Base-by-base conservation (phyloP, 208 protist species). In the Porcisia deanei region DNA sequence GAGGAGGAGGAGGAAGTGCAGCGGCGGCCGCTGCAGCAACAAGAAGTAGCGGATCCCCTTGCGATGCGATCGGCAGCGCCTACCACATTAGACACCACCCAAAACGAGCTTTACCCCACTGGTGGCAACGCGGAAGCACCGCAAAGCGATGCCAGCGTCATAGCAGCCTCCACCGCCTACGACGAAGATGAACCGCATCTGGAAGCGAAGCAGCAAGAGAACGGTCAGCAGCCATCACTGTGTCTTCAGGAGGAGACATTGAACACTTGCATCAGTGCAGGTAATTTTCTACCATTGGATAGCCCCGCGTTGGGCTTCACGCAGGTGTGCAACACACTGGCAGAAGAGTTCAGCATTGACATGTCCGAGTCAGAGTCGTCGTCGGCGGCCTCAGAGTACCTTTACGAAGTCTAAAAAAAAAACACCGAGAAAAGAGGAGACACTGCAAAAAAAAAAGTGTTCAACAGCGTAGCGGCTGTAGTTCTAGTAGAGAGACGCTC, bases 271-370 rank as follows among this genome's bases (percentile, higher is more conserved):
- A 41, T 41, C 39, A 54, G 69, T 49, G 20, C 41, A 61, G 37
- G 57, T 30, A 47, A 14, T 57, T 60, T 75, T n/a, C 34, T 73
- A 10, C 81, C 80, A 14, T 61, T 67, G 55, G 74, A 76, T 9
- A 87, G 77, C 64, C 89, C 87, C 37, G 85, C 83, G 47, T 74
- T 91, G 34, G 84, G 85, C 37, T 94, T 91, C 67, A 91, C 83
- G 3, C 79, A 78, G 41, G 87, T 92, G 61, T 65, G 85, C 43
- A 88, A 85, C 79, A 84, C 84, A 1, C 71, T 91, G 8, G 81
- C 85, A 4, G 88, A 88, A 76, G 84, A 90, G 59, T 90, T 92
- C 71, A 94, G 85, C 71, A 71, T 95, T 22, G 85, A 90, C 58
- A 80, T 85, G n/a, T 92, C 88, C 0, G 79, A 80, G 71, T 71